Base-by-base conservation (phyloP, 2,329 filamentous ascomycete genomes). In the Aspergillus fumigatiaffinis region DNA sequence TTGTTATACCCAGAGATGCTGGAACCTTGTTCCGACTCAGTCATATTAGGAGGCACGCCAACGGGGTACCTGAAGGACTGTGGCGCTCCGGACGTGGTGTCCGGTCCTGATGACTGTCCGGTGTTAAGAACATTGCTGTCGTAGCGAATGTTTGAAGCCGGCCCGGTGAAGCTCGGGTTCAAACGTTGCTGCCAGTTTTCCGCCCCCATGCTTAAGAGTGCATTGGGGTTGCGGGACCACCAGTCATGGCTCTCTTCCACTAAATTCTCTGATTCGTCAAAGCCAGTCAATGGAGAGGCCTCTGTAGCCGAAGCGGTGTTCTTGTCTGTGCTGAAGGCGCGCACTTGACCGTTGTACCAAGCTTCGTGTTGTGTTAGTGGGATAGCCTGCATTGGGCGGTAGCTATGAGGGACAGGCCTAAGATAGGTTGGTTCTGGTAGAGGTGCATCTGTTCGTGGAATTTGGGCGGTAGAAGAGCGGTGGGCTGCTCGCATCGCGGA, bases 181-280 rank as follows among this genome's bases (percentile, higher is more conserved):
- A 71, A 74, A 41, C 60, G 58, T 28, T 67, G 69, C 21, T 61
- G 65, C 85, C 86, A 89, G 54, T 85, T 86, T 26, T 82, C 86
- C 60, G 88, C 84, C 1, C 85, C 86, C 3, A 82, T 70, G 0
- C 83, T 84, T 38, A 38, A 38, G 3, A 88, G 72, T 51, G 83
- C 81, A 20, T 77, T 80, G 64, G 88, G 85, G 65, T 89, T 86
- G 38, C 80, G 76, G 54, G 86, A 78, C 78, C 84, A 87, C 84
- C 83, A 86, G 63, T 88, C 83, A 59, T 87, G 84, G 50, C 82
- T 84, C 51, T 88, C 85, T 49, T 83, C 80, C 3, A 88, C 79
- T 4, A 88, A 71, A 48, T 82, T 82, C 38, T 87, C 84, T 1
- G 86, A 77, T 8, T 81, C 82, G 25, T 84, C 83, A 59, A 87